Base-by-base conservation (phyloP, 1,284 basidiomycete genomes). In the Boletus sp. region DNA sequence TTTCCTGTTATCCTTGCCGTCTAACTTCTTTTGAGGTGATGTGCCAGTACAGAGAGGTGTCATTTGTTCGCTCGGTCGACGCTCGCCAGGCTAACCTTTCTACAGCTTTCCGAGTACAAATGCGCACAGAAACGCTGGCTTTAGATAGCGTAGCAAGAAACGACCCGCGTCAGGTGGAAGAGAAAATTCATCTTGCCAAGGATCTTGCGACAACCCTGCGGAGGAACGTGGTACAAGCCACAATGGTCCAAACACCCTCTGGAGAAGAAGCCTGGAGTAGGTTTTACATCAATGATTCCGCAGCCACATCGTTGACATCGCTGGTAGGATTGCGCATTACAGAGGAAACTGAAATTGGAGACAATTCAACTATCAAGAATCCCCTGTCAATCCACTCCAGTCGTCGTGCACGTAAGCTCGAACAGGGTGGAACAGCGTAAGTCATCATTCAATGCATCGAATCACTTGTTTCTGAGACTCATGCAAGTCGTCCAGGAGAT, bases 141-240 rank as follows among this genome's bases (percentile, higher is more conserved):
- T 36, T 77, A n/a, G 70, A 72, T 13, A 69, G 69, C 44, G 65
- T 66, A 16, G 57, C 69, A 20, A 63, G 70, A 39, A 62, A 73
- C 7, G 76, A 82, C 51, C 60, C 73, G 3, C 64, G 65, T 34
- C 63, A 66, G n/a, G 80, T 82, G 48, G 69, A 78, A 54, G 72
- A 76, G 46, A 77, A 78, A 50, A 72, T 77, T 7, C 69, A 74
- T 35, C 64, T 84, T 8, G 74, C 78, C n/a, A 72, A 68, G 44
- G 85, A 89, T 29, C 70, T 88, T 40, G 82, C 87, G 10, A 66
- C 71, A n/a, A 75, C 86, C 13, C 63, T 91, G 45, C 74, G 81
- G 53, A 78, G 70, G 60, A 91, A 91, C 60, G 68, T 91, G 36
- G 86, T 87, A 0, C 88, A 91, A 65, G 88, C 76, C 4, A 64